These are phyloP conservation scores for Meredithiella fracta DNA, from an alignment of 2,329 filamentous ascomycete genomes.

Conservation along the genomic window DNA sequence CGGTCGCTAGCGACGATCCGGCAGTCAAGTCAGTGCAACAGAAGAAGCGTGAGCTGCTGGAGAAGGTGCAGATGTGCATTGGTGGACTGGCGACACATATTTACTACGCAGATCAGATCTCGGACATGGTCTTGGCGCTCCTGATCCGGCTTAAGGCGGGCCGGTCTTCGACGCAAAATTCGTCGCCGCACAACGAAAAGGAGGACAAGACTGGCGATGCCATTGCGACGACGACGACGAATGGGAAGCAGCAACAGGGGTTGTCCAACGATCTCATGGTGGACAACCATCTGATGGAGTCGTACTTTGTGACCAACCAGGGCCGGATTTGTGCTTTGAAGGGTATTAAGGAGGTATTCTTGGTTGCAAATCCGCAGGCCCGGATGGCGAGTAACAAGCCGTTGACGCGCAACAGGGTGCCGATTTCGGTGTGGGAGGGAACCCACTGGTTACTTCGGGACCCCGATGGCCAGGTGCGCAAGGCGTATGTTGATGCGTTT, in stretches of 20 bases:
- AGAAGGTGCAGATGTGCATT: slow-evolving; percentile 63
- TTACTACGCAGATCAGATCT: slow-evolving; percentile 92
- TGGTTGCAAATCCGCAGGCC: slow-evolving; percentile 58
- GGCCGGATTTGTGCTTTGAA: slow-evolving; percentile 52
- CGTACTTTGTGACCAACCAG: slow-evolving; percentile 35
- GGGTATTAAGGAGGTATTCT: slow-evolving; percentile 65
- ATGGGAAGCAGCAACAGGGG: slow-evolving; percentile 12
- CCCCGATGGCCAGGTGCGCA: slow-evolving; percentile 57
- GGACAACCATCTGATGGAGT: slow-evolving; percentile 30
- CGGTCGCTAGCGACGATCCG: slow-evolving; percentile 11
- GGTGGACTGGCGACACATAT: slow-evolving; percentile 86
- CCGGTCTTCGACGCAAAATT: slow-evolving; percentile 27
- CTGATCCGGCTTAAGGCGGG: slow-evolving; percentile 52
- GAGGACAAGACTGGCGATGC: slow-evolving; percentile 21
- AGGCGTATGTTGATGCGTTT: slow-evolving; percentile 71
- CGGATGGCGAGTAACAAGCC: slow-evolving; percentile 42
- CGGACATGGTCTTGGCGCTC: slow-evolving; percentile 79
- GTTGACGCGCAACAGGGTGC: slow-evolving; percentile 57
- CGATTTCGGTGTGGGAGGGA: slow-evolving; percentile 82
- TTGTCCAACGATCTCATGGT: slow-evolving; percentile 25
- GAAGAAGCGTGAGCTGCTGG: slow-evolving; percentile 47
- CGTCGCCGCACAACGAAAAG: slow-evolving; percentile 21
- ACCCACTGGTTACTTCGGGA: slow-evolving; percentile 86
- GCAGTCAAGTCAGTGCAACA: slow-evolving; percentile 23
- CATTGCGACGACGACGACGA: slow-evolving; percentile 14